These are phyloP conservation scores for Musa troglodytarum DNA, from an alignment of 176 grass and related monocot genomes.

Conservation along the genomic window DNA sequence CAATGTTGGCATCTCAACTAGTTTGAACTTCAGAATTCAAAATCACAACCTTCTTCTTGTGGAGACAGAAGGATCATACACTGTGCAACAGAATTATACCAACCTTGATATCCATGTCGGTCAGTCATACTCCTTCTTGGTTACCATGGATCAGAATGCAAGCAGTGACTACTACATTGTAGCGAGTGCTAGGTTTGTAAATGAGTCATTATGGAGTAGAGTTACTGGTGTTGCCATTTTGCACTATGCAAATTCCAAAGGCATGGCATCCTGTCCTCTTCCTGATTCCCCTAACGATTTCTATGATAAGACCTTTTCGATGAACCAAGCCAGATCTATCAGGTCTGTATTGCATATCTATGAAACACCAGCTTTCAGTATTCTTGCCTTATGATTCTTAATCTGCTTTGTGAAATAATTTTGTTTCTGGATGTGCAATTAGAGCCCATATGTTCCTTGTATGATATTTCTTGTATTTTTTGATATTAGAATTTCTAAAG, in stretches of 20 bases:
- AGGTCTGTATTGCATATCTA: neutral
- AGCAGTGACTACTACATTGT: constrained; percentile 26
- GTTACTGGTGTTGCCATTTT: constrained; percentile 24
- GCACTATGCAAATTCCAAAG: constrained; percentile 28
- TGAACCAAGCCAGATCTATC: constrained; percentile 33
- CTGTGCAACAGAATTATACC: constrained; percentile 21
- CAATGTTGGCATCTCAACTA: constrained; percentile 21
- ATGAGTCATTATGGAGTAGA: constrained; percentile 16
- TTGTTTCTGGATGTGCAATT: neutral
- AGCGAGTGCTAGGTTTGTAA: constrained; percentile 22
- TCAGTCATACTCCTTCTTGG: constrained; percentile 25
- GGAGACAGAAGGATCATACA: constrained; percentile 21
- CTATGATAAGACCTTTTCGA: constrained; percentile 25
- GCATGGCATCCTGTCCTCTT: constrained; percentile 20
- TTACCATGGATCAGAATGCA: constrained; percentile 26
- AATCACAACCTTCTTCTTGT: constrained; percentile 26
- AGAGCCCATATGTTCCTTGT: neutral
- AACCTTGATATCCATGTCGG: constrained; percentile 30
- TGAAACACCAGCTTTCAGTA: neutral
- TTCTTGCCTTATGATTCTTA: neutral
- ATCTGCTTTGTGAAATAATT: neutral
- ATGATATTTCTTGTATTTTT: neutral
- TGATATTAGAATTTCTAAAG: neutral
- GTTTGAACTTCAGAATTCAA: constrained; percentile 27
- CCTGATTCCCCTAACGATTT: constrained; percentile 25